Conservation (phyloP, 768 basidiomycete species). For the Mycena metata region DNA sequence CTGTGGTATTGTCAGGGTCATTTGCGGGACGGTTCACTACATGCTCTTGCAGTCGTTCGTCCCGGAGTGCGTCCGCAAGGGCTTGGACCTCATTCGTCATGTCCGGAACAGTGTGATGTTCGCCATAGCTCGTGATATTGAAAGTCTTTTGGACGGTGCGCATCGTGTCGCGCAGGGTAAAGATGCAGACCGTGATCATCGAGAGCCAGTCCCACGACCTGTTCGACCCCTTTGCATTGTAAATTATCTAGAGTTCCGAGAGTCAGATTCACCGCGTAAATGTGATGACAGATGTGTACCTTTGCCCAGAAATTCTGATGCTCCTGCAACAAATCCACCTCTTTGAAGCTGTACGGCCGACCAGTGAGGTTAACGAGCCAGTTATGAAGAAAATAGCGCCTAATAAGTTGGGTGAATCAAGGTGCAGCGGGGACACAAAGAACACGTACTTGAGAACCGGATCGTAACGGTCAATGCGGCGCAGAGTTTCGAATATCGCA, state of each 20-base stretch:
- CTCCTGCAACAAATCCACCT: conserved; percentile 28
- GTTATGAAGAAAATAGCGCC: conserved; percentile 28
- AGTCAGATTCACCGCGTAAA: not conserved
- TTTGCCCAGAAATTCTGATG: conserved; percentile 30
- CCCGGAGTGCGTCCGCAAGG: not conserved
- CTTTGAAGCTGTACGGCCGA: conserved; percentile 27
- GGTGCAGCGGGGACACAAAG: not conserved
- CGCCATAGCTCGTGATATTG: conserved; percentile 28
- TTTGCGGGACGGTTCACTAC: conserved; percentile 22
- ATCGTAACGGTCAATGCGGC: conserved; percentile 1
- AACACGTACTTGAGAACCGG: conserved; percentile 7
- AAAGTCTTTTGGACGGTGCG: conserved; percentile 27
- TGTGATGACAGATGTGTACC: not conserved
- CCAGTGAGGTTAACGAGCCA: conserved; percentile 39
- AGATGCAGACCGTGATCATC: conserved; percentile 37
- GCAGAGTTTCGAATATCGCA: conserved; percentile 29
- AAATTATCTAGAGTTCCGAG: conserved; percentile 16
- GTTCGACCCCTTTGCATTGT: conserved; percentile 29
- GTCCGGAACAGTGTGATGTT: conserved; percentile 21
- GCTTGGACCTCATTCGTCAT: conserved; percentile 8
- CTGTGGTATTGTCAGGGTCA: not conserved
- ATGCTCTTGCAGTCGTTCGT: conserved; percentile 25
- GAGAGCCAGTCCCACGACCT: conserved; percentile 35
- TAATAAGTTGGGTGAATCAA: not conserved
- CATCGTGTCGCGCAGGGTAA: conserved; percentile 31